These are phyloP conservation scores for Wickerhamomyces chaumierensis DNA, from an alignment of 805 yeast genomes.

Conservation along the genomic window DNA sequence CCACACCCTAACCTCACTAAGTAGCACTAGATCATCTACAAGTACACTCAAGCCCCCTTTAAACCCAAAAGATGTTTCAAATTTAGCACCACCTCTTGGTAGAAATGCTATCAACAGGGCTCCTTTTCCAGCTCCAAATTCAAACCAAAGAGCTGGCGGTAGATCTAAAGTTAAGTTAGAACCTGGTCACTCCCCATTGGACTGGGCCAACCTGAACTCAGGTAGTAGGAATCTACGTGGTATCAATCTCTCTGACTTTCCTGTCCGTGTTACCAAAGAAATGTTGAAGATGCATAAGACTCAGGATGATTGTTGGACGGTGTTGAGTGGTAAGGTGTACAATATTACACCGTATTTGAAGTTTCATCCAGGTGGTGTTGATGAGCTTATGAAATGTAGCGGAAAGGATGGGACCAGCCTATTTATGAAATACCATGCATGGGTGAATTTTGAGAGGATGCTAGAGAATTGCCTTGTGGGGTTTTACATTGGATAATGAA, in stretches of 20 bases:
- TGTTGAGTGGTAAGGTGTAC: constrained; percentile 69
- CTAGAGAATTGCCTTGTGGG: constrained; percentile 75
- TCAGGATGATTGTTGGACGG: constrained; percentile 76
- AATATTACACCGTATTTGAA: constrained; percentile 74
- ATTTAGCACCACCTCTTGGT: not conserved
- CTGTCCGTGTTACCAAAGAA: constrained; percentile 41
- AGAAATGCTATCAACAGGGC: not conserved
- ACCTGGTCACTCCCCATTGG: constrained; percentile 80
- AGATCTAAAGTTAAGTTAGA: constrained; percentile 49
- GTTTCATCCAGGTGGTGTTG: constrained; percentile 91
- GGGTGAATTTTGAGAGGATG: constrained; percentile 83
- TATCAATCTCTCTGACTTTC: constrained; percentile 39
- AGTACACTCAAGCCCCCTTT: not conserved
- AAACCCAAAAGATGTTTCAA: not conserved
- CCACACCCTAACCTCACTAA: too few relatives aligned
- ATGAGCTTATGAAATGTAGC: constrained; percentile 65
- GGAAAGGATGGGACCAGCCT: constrained; percentile 74
- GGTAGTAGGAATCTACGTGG: constrained; percentile 43
- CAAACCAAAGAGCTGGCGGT: constrained; percentile 12
- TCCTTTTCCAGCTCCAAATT: constrained; percentile 8
- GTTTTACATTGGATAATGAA: constrained; percentile 11
- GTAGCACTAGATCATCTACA: not conserved
- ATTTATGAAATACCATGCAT: constrained; percentile 61
- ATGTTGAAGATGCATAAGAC: constrained; percentile 50
- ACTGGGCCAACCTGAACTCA: constrained; percentile 62